Conservation (phyloP, 352 stramenopile species). For the Elongisporangium anandrum region DNA sequence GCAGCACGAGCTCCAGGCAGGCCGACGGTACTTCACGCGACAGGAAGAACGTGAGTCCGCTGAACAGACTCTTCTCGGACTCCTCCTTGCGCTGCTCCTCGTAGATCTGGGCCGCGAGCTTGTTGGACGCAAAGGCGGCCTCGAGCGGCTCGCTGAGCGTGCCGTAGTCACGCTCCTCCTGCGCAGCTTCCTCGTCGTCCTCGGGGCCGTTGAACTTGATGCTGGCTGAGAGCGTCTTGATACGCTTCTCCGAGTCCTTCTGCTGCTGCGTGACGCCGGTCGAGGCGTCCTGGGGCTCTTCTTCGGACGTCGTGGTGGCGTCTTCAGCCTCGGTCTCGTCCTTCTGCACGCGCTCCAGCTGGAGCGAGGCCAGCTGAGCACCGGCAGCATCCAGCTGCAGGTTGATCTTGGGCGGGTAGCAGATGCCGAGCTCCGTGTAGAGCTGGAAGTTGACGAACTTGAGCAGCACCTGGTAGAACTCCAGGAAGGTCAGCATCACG, state of each 20-base stretch:
- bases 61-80: conserved; percentile 78
- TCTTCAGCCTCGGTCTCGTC: conserved; percentile 22
- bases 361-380: conserved; percentile 58
- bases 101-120: conserved; percentile 77
- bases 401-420: conserved; percentile 93
- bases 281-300: conserved; percentile 20
- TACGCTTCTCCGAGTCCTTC: conserved; percentile 86
- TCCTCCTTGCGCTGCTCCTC: conserved; percentile 77
- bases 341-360: conserved; percentile 56
- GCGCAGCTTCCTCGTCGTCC: conserved; percentile 69
- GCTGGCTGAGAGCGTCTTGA: conserved; percentile 56
- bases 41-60: conserved; percentile 86
- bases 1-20: conserved; percentile 95
- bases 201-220: conserved; percentile 29
- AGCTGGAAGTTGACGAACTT: conserved; percentile 99
- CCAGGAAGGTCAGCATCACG: conserved; percentile 99
- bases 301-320: conserved; percentile 17
- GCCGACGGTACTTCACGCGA: conserved; percentile 94
- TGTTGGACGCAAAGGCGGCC: conserved; percentile 75
- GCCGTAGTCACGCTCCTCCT: conserved; percentile 62
- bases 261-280: conserved; percentile 60
- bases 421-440: conserved; percentile 93
- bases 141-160: conserved; percentile 91
- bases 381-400: conserved; percentile 73
- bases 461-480: conserved; percentile 99